A percentile compares a stretch with the other conserved stretches of the same genome.
Evolutionary conservation across 2,329 filamentous ascomycete species (phyloP).

Genomic region (Trichocomaceae sp.): DNA sequence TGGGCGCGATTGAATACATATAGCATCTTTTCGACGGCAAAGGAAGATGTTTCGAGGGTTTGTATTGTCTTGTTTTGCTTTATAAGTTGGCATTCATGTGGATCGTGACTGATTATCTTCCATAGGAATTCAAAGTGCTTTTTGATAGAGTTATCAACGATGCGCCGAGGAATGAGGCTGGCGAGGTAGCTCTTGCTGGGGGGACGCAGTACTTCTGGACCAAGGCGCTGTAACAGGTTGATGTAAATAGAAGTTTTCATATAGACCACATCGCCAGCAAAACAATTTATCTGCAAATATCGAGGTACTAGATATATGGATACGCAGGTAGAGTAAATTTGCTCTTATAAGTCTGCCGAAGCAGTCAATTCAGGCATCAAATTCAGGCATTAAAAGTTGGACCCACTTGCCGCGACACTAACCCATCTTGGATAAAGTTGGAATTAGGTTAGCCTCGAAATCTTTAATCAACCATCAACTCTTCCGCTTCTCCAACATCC

Average conservation of each 20-base stretch:
- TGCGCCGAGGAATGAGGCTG: constrained; percentile 46
- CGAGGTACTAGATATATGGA: no score
- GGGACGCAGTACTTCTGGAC: constrained; percentile 60
- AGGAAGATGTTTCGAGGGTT: constrained; percentile 44
- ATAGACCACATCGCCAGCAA: no score
- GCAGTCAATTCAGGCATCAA: no score
- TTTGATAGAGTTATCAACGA: constrained; percentile 50
- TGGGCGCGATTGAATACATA: constrained; percentile 61
- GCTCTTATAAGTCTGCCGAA: no score
- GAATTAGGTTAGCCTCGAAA: no score
- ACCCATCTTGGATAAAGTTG: no score
- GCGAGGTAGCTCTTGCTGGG: constrained; percentile 59
- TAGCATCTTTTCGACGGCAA: constrained; percentile 59
- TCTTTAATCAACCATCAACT: neutral
- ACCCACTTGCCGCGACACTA: no score
- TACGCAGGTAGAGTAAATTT: no score
- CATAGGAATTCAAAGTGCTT: constrained; percentile 41
- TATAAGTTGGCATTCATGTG: neutral
- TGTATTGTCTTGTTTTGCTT: constrained; percentile 13
- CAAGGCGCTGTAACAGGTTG: constrained; percentile 1
- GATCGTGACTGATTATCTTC: neutral
- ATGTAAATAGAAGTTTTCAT: neutral
- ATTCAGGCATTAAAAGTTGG: no score
- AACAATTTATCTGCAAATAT: neutral
- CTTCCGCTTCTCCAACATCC: neutral